phyloP scores from a whole-genome alignment of 192 early-diverging fungal genomes.

The Linnemannia elongata region DNA sequence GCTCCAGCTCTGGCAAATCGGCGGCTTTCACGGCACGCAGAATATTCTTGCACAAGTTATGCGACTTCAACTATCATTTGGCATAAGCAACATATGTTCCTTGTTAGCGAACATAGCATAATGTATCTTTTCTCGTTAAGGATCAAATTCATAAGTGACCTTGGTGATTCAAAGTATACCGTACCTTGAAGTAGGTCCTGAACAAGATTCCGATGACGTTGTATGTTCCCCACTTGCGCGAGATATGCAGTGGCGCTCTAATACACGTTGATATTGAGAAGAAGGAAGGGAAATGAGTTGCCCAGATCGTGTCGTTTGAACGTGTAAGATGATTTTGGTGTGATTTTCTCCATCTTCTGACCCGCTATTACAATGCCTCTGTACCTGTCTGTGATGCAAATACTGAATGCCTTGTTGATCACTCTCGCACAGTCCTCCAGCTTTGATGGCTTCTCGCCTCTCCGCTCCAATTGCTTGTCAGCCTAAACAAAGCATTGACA shows the following conservation, averaged over 20 bases:
- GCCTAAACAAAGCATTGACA: slow-evolving; percentile 47
- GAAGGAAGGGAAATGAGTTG: not conserved
- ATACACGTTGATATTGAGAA: slow-evolving; percentile 13
- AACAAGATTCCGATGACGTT: slow-evolving; percentile 89
- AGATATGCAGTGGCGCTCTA: slow-evolving; percentile 60
- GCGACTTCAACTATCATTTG: slow-evolving; percentile 69
- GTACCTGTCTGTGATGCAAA: slow-evolving; percentile 91
- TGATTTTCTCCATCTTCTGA: not conserved
- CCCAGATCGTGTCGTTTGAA: too few species aligned
- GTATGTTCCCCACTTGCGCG: slow-evolving; percentile 96
- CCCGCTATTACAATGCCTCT: not conserved
- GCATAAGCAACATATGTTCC: not conserved
- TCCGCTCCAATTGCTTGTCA: slow-evolving; percentile 58
- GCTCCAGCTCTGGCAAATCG: slow-evolving; percentile 81
- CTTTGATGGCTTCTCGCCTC: slow-evolving; percentile 64
- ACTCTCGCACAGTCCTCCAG: slow-evolving; percentile 89
- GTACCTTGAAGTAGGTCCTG: slow-evolving; percentile 84
- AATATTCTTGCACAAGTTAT: slow-evolving; percentile 89
- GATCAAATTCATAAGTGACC: not conserved
- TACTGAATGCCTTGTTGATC: slow-evolving; percentile 91
- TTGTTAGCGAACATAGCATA: not conserved
- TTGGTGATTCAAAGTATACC: not conserved
- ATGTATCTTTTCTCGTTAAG: not conserved
- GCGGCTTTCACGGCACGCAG: slow-evolving; percentile 76
- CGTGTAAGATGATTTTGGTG: too few species aligned